These are phyloP conservation scores for Lodderomyces pseudojiufengensis DNA, from an alignment of 1,139 yeast species.

Conservation along the genomic window DNA sequence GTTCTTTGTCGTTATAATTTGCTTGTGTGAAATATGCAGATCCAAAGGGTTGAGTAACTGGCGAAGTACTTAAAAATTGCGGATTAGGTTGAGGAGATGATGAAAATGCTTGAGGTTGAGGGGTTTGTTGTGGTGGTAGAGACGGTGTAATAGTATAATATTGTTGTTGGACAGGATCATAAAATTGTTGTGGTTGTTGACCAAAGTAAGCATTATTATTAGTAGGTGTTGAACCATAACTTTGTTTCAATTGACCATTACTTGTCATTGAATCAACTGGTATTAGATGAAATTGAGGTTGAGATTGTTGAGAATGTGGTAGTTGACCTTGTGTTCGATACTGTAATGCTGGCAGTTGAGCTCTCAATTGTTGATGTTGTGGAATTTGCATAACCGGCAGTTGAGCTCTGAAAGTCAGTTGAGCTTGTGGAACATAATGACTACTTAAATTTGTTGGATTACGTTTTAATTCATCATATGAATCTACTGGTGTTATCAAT, in stretches of 20 bases:
- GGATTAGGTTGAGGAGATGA: slow-evolving; percentile 32
- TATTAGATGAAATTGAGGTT: slow-evolving; percentile 15
- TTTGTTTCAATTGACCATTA: slow-evolving; percentile 9
- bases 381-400: slow-evolving; percentile 12
- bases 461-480: slow-evolving; percentile 17
- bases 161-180: slow-evolving; percentile 47
- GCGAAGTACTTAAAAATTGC: slow-evolving; percentile 10
- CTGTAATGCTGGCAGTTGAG: slow-evolving; percentile 1
- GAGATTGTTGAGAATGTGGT: slow-evolving; percentile 12
- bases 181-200: slow-evolving; percentile 36
- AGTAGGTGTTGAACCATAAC: slow-evolving; percentile 14
- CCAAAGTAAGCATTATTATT: slow-evolving; percentile 20
- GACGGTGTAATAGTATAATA: slow-evolving; percentile 41
- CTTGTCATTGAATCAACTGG: slow-evolving; percentile 12
- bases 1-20: slow-evolving; percentile 2
- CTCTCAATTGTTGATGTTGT: slow-evolving; percentile 7
- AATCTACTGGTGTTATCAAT: slow-evolving; percentile 42
- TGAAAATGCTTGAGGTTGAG: slow-evolving; percentile 41
- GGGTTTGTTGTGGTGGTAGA: slow-evolving; percentile 17
- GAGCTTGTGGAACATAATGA: slow-evolving; percentile 3
- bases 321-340: slow-evolving; percentile 10
- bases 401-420: slow-evolving; percentile 6
- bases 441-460: slow-evolving; percentile 4
- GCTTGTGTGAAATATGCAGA: slow-evolving; percentile 9
- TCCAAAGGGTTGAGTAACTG: slow-evolving; percentile 9